phyloP scores from a whole-genome alignment of 192 early-diverging fungal species.

The Fimicolochytrium jonesii region DNA sequence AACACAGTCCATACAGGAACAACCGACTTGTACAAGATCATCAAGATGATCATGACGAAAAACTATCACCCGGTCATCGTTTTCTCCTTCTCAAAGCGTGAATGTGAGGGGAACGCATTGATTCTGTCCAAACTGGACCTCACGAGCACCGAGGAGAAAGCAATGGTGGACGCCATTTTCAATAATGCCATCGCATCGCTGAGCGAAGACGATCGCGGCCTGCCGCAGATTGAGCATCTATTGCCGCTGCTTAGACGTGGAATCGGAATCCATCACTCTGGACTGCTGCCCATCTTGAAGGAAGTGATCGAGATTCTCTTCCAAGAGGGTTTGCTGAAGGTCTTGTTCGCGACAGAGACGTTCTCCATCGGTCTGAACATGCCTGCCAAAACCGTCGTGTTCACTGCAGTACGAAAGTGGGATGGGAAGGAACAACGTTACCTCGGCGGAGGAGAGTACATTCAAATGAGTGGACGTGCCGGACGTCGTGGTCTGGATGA shows the following conservation, averaged over 20 bases:
- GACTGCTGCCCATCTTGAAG: slow-evolving; percentile 91
- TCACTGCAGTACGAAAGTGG: slow-evolving; percentile 87
- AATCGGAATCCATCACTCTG: slow-evolving; percentile 96
- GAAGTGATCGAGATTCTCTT: slow-evolving; percentile 97
- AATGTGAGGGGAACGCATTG: slow-evolving; percentile 88
- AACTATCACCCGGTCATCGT: slow-evolving; percentile 99
- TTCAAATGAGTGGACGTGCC: slow-evolving; percentile 98
- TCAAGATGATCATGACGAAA: slow-evolving; percentile 91
- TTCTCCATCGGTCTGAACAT: slow-evolving; percentile 99
- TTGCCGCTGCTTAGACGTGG: slow-evolving; percentile 87
- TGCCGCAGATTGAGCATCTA: slow-evolving; percentile 92
- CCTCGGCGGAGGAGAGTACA: slow-evolving; percentile 89
- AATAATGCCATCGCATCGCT: slow-evolving; percentile 80
- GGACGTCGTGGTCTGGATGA: slow-evolving; percentile 96
- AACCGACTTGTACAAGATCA: slow-evolving; percentile 88
- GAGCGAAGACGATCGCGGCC: slow-evolving; percentile 79
- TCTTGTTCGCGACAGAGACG: slow-evolving; percentile 98
- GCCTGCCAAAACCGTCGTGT: slow-evolving; percentile 98
- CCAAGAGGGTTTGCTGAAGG: slow-evolving; percentile 94
- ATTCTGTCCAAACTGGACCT: slow-evolving; percentile 92
- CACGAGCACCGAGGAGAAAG: slow-evolving; percentile 77
- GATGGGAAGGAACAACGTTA: slow-evolving; percentile 86
- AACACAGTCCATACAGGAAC: slow-evolving; percentile 28
- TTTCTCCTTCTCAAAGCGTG: slow-evolving; percentile 90
- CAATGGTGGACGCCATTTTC: slow-evolving; percentile 79